These are phyloP conservation scores for Ustilago sp. DNA, from an alignment of 1,284 basidiomycete species.

Conservation along the genomic window DNA sequence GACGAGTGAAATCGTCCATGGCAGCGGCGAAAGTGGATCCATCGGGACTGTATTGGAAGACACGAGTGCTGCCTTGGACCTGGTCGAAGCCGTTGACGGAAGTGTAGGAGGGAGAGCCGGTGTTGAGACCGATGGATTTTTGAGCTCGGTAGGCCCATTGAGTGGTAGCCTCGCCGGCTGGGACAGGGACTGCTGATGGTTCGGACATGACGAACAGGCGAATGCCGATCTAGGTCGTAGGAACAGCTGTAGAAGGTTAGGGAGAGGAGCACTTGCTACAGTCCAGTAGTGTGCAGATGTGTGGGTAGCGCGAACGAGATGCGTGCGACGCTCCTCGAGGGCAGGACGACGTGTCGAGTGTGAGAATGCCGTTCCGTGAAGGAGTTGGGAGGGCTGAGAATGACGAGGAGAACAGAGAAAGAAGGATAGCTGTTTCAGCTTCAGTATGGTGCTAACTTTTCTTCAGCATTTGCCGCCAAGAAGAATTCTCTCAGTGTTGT, in stretches of 20 bases:
- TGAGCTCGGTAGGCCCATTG: conserved; percentile 79
- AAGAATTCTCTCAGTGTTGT: neutral
- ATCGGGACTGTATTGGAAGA: conserved; percentile 85
- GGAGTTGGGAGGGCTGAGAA: neutral
- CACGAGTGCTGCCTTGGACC: conserved; percentile 78
- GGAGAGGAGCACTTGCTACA: neutral
- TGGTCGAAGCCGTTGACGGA: conserved; percentile 76
- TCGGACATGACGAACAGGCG: conserved; percentile 25
- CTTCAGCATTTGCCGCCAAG: neutral
- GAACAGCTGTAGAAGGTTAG: neutral
- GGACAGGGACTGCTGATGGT: conserved; percentile 37
- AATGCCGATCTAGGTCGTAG: neutral
- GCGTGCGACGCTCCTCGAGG: neutral
- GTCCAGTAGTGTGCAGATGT: conserved; percentile 4
- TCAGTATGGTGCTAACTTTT: too few species aligned
- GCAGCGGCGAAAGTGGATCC: conserved; percentile 88
- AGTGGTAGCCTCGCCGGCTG: conserved; percentile 45
- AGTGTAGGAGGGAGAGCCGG: conserved; percentile 82
- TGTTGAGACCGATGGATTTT: conserved; percentile 88
- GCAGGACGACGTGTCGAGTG: neutral
- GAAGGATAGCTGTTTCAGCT: too few species aligned
- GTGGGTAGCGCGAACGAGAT: too few species aligned
- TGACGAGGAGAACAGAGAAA: neutral
- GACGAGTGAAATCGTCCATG: conserved; percentile 80
- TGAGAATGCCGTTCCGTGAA: neutral